Base-by-base conservation (phyloP, 805 yeast species). In the Ogataea nakhonphanomensis region DNA sequence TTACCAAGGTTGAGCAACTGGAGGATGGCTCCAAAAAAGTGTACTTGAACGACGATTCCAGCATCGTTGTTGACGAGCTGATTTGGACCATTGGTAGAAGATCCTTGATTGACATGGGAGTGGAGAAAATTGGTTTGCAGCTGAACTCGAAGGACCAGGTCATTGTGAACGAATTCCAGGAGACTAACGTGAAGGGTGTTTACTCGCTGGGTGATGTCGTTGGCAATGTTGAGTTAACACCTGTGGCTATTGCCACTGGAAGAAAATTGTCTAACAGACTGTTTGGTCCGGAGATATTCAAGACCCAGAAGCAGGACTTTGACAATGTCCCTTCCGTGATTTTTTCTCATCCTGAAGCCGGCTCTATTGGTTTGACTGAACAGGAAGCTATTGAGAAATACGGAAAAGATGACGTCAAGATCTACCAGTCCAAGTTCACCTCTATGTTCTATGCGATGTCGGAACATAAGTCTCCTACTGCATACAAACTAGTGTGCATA, bases 201-300 rank as follows among this genome's bases (percentile, higher is more conserved):
- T 87, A 74, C 61, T 83, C 99, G 1, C 69, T 93, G 33, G 99
- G 99, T 58, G 99, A 93, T 63, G 95, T 91, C 45, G 84, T 86
- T 31, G 97, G 96, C 47, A 80, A 84, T 23, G 84, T 86, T 32
- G 98, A 93, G 70, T 76, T 93, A 55, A 93, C 99, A 2, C 99
- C 99, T 7, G 97, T 89, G 31, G 99, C 99, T 27, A 93, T 93
- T 68, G 97, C 99, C 26, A 90, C 99, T 8, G 99, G 99, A 46
- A 82, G 99, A 66, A 86, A 79, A 62, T 74, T 93, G 52, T 78
- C 97, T 22, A 90, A 91, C 70, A 78, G 99, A 62, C 68, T 93
- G 45, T 93, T 91, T 61, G 96, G 96, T 15, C 83, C 90, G 41
- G 78, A 74, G 47, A 61, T 66, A 41, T 87, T 74, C 69, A 77